Conservation (phyloP, 768 basidiomycete genomes). For the Trametes meyenii region DNA sequence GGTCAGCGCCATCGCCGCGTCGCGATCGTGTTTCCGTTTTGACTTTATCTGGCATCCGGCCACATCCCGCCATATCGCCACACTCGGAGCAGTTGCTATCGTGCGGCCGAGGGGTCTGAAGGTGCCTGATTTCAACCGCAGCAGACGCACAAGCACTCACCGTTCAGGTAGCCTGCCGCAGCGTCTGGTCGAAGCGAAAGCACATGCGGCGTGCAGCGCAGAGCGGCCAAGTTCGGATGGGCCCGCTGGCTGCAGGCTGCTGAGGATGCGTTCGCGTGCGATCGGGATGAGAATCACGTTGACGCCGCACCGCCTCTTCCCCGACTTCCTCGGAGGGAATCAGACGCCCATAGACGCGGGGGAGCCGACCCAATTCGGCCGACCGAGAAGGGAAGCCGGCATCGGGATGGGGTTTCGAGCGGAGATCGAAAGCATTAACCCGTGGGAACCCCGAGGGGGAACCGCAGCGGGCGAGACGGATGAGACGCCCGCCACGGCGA, state of each 20-base stretch:
- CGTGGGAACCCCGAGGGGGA: neutral
- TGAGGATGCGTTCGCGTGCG: neutral
- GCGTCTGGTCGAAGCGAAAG: too few relatives aligned
- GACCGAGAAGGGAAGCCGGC: neutral
- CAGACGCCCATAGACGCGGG: neutral
- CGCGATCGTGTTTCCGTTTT: too few relatives aligned
- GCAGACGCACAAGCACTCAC: too few relatives aligned
- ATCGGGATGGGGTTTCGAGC: neutral
- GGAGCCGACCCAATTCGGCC: neutral
- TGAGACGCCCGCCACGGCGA: neutral
- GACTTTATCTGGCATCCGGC: too few relatives aligned
- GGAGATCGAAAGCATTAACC: neutral
- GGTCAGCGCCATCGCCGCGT: too few relatives aligned
- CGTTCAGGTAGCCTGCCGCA: too few relatives aligned
- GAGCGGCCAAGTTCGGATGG: neutral
- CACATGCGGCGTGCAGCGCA: neutral
- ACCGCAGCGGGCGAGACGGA: neutral
- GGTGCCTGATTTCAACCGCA: too few relatives aligned
- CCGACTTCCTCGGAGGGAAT: constrained; percentile 20
- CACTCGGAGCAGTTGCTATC: too few relatives aligned
- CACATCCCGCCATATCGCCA: too few relatives aligned
- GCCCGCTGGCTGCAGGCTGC: neutral
- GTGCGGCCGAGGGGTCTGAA: too few relatives aligned
- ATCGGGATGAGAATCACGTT: neutral
- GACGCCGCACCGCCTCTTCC: constrained; percentile 3